A percentile compares a stretch with the other conserved stretches of the same genome.
phyloP scores from a whole-genome alignment of 345 rosid species.

The Aquilaria sinensis region DNA sequence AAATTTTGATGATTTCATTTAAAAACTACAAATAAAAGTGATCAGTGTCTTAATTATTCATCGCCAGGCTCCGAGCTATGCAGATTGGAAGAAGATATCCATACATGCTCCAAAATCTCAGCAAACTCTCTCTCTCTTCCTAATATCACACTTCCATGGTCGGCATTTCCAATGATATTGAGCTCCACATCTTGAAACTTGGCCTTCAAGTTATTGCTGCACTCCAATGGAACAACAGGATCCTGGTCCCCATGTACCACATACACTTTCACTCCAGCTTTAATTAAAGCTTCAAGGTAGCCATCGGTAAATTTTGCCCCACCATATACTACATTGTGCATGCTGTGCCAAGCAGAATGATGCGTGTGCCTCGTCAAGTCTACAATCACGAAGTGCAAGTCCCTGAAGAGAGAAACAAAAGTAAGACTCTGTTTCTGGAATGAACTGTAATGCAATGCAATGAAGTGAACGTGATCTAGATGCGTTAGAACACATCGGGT shows the following conservation, averaged over 20 bases:
- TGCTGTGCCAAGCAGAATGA: conserved; percentile 71
- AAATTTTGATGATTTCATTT: no score
- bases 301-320: conserved; percentile 56
- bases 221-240: conserved; percentile 46
- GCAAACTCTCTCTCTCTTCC: conserved; percentile 47
- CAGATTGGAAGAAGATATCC: conserved; percentile 24
- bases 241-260: conserved; percentile 60
- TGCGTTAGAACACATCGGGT: no score
- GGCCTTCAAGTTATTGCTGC: conserved; percentile 40
- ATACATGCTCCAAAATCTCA: conserved; percentile 36
- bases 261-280: conserved; percentile 28
- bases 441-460: no score
- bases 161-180: conserved; percentile 29
- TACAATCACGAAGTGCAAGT: conserved; percentile 27
- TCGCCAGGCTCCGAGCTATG: no score
- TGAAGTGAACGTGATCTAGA: no score
- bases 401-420: conserved; percentile 23
- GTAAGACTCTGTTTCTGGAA: background rate
- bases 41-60: no score
- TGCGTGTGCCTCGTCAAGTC: conserved; percentile 73
- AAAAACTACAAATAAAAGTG: no score
- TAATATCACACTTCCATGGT: conserved; percentile 45
- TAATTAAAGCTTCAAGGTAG: conserved; percentile 31
- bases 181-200: conserved; percentile 42
- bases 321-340: conserved; percentile 81